A percentile compares a stretch with the other conserved stretches of the same genome.
Evolutionary conservation across 2,329 filamentous ascomycete genomes (phyloP).

Genomic region (Alternaria sp.): DNA sequence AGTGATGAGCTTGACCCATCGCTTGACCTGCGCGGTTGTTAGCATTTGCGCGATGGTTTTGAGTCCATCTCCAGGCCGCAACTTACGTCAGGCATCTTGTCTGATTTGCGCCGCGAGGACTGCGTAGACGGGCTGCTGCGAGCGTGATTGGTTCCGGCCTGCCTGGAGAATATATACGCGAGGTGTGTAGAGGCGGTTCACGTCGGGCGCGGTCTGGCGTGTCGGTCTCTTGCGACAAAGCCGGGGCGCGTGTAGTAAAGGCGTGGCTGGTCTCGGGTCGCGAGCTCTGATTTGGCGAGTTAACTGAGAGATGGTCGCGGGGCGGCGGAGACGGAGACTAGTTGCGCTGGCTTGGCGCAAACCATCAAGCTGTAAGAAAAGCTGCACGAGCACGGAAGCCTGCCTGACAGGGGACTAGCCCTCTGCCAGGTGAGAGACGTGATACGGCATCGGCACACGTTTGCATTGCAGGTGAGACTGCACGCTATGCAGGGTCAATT

Average conservation of each 20-base stretch:
- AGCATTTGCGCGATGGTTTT: slow-evolving; percentile 9
- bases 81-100: slow-evolving; percentile 56
- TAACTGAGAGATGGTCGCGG: slow-evolving; percentile 19
- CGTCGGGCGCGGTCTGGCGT: not conserved
- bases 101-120: slow-evolving; percentile 10
- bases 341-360: slow-evolving; percentile 20
- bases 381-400: slow-evolving; percentile 5
- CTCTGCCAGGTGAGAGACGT: not conserved
- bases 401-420: slow-evolving; percentile 5
- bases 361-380: slow-evolving; percentile 9
- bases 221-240: slow-evolving; percentile 13
- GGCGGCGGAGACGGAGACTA: slow-evolving; percentile 15
- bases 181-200: not conserved
- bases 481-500: not conserved
- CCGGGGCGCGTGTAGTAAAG: slow-evolving; percentile 17
- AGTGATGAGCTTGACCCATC: slow-evolving; percentile 90
- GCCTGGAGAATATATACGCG: not conserved
- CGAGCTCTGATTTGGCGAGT: slow-evolving; percentile 27
- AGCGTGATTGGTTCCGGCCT: not conserved
- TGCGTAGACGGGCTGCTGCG: not conserved
- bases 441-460: not conserved
- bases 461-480: not conserved
- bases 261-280: slow-evolving; percentile 27
- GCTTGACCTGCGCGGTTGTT: slow-evolving; percentile 67
- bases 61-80: not conserved